These are phyloP conservation scores for Colletotrichum lini DNA, from an alignment of 2,329 filamentous ascomycete genomes.

Conservation along the genomic window DNA sequence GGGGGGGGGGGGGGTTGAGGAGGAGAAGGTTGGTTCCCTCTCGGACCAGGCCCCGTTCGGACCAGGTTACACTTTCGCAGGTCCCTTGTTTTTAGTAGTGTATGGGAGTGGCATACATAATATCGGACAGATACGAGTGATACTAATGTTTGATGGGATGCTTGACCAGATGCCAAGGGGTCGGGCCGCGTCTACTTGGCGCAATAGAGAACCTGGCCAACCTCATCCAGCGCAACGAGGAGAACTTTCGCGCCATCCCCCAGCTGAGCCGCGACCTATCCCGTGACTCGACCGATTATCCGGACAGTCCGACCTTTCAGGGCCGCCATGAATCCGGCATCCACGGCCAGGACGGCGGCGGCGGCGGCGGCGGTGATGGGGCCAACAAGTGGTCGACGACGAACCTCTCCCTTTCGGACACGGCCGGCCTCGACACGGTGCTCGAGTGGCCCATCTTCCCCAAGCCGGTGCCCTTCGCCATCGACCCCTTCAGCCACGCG, in stretches of 20 bases:
- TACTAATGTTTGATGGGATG: conserved; percentile 17
- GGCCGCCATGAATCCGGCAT: conserved; percentile 1
- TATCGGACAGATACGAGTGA: conserved; percentile 21
- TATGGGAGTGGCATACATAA: neutral
- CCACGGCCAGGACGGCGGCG: conserved; percentile 14
- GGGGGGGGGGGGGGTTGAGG: no score
- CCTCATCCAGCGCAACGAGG: conserved; percentile 41
- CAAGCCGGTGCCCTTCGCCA: conserved; percentile 38
- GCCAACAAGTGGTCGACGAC: conserved; percentile 4
- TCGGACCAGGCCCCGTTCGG: neutral
- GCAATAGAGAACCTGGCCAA: conserved; percentile 40
- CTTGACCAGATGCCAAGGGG: conserved; percentile 32
- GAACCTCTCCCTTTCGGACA: conserved; percentile 20
- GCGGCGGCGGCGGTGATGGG: conserved; percentile 7
- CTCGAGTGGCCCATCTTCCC: conserved; percentile 40
- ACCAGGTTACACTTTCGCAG: neutral
- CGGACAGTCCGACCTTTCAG: conserved; percentile 33
- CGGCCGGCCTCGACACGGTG: conserved; percentile 39
- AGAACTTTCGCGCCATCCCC: conserved; percentile 39
- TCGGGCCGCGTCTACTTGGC: conserved; percentile 33
- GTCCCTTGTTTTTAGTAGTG: no score
- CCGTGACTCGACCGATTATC: conserved; percentile 36
- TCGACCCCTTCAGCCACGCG: conserved; percentile 30
- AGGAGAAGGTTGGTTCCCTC: neutral
- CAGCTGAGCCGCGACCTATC: conserved; percentile 39